A percentile compares a stretch with the other conserved stretches of the same genome.
These are phyloP conservation scores for Lepidium africanum DNA, from an alignment of 345 rosid species.

Conservation along the genomic window DNA sequence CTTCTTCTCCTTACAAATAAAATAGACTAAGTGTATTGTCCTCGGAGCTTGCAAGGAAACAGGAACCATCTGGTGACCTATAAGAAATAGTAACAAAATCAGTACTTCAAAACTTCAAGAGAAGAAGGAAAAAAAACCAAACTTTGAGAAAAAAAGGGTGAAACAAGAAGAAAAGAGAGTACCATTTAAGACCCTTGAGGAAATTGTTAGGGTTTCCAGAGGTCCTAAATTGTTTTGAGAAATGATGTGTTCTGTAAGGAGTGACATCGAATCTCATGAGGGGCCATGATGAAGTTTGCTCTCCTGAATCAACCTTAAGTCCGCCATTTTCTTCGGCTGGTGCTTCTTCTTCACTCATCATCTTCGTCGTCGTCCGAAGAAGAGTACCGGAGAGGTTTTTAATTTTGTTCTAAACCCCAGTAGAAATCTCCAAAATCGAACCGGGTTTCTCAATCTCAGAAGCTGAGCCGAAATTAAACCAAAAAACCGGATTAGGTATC, in stretches of 20 bases:
- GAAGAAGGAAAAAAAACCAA: background rate
- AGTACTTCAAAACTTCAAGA: background rate
- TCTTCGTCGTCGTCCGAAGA: background rate
- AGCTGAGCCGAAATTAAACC: constrained; percentile 2
- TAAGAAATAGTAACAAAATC: constrained; percentile 10
- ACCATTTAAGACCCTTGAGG: constrained; percentile 88
- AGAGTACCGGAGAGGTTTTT: background rate
- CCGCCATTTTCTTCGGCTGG: constrained; percentile 20
- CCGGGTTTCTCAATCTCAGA: background rate
- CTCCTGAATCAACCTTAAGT: constrained; percentile 21
- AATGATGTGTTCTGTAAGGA: constrained; percentile 61
- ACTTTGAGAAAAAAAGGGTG: background rate
- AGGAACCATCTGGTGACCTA: constrained; percentile 97
- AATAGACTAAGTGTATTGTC: constrained; percentile 71
- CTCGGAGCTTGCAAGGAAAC: constrained; percentile 73
- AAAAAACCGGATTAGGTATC: constrained; percentile 10
- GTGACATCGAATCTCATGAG: constrained; percentile 52
- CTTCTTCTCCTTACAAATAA: constrained; percentile 42
- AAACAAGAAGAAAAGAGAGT: background rate
- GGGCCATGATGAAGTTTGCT: constrained; percentile 41
- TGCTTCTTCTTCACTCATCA: constrained; percentile 21
- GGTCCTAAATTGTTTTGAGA: constrained; percentile 57
- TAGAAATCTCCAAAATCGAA: background rate
- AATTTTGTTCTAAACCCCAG: background rate
- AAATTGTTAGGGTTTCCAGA: constrained; percentile 69